Evolutionary conservation across 345 rosid genomes (phyloP).

Genomic region (Eutrema heterophyllum): DNA sequence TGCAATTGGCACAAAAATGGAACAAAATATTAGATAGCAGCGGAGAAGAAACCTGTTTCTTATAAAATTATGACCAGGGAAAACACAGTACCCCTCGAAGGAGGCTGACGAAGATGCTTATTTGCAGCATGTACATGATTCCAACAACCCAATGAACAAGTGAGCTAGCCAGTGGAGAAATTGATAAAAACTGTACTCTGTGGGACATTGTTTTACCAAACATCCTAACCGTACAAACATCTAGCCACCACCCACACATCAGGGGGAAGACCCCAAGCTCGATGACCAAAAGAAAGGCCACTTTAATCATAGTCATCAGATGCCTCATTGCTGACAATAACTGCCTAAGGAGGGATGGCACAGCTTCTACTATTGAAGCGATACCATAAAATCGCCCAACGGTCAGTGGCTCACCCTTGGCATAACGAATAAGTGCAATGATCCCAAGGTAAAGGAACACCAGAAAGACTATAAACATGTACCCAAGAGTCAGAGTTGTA

Average conservation of each 20-base stretch:
- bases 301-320: conserved; percentile 99
- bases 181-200: conserved; percentile 72
- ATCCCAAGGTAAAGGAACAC: conserved; percentile 79
- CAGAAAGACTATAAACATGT: conserved; percentile 64
- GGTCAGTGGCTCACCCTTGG: conserved; percentile 92
- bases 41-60: not conserved
- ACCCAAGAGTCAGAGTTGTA: conserved; percentile 91
- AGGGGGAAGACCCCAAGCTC: conserved; percentile 98
- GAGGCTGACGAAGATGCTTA: conserved; percentile 98
- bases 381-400: conserved; percentile 80
- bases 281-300: conserved; percentile 94
- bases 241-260: conserved; percentile 99
- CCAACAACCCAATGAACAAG: conserved; percentile 98
- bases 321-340: conserved; percentile 97
- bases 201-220: conserved; percentile 94
- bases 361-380: conserved; percentile 74
- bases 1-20: conserved; percentile 27
- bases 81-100: conserved; percentile 82
- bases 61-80: not conserved
- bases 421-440: conserved; percentile 79
- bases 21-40: not conserved
- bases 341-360: conserved; percentile 91
- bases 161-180: conserved; percentile 93
- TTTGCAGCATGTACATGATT: conserved; percentile 91
- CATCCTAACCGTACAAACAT: conserved; percentile 91